Conservation (phyloP, 2,329 filamentous ascomycete species). For the Neobulgaria alba region DNA sequence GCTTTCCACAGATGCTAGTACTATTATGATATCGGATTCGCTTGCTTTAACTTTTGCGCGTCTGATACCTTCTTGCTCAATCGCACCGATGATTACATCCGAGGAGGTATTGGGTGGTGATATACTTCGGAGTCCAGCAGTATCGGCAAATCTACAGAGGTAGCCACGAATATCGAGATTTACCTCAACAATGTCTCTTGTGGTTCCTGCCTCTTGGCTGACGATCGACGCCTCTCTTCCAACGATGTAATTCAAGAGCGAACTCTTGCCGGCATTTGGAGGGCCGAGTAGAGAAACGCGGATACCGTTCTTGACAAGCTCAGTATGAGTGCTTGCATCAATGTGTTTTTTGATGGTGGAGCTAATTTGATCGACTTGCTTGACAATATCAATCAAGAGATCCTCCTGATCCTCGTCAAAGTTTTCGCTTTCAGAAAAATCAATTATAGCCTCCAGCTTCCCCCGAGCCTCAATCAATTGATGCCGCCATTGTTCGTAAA, state of each 20-base stretch:
- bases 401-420: constrained; percentile 79
- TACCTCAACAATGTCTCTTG: constrained; percentile 86
- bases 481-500: constrained; percentile 77
- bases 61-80: constrained; percentile 87
- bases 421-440: constrained; percentile 95
- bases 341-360: constrained; percentile 60
- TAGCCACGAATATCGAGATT: constrained; percentile 83
- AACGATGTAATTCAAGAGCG: constrained; percentile 80
- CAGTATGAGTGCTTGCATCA: constrained; percentile 69
- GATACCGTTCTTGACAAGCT: constrained; percentile 79
- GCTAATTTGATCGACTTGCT: constrained; percentile 53
- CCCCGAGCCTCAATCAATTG: constrained; percentile 73
- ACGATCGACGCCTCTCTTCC: constrained; percentile 94
- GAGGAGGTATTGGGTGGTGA: constrained; percentile 3
- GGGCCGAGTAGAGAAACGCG: constrained; percentile 79
- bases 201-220: constrained; percentile 85
- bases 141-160: constrained; percentile 90
- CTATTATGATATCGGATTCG: constrained; percentile 78
- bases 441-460: constrained; percentile 90
- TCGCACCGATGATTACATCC: constrained; percentile 48
- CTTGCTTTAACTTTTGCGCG: constrained; percentile 73
- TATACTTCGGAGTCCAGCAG: constrained; percentile 67
- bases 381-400: constrained; percentile 60
- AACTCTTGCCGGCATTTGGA: constrained; percentile 87
- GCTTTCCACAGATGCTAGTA: constrained; percentile 65